These are phyloP conservation scores for Epicoccum nigrum DNA, from an alignment of 2,329 filamentous ascomycete genomes.

Conservation along the genomic window DNA sequence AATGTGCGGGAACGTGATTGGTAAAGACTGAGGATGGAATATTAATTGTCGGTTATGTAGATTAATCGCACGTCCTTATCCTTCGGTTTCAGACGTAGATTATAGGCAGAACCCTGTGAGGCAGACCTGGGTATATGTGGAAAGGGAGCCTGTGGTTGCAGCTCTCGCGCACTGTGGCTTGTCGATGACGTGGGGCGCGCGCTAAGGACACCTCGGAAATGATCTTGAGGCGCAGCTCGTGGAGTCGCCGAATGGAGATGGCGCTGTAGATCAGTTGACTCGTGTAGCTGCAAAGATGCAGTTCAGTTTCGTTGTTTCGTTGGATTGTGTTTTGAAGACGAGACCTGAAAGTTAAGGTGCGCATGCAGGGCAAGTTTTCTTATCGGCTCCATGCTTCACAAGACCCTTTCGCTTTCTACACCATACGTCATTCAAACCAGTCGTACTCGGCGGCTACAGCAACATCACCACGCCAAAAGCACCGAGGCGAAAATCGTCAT, in stretches of 20 bases:
- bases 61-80: not conserved
- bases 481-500: constrained; percentile 20
- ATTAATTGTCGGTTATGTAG: not conserved
- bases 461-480: constrained; percentile 9
- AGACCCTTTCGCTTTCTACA: not conserved
- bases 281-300: constrained; percentile 5
- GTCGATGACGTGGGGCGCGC: constrained; percentile 17
- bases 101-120: not conserved
- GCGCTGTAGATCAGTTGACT: constrained; percentile 24
- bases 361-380: constrained; percentile 13
- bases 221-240: constrained; percentile 27
- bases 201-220: constrained; percentile 16
- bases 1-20: constrained; percentile 26
- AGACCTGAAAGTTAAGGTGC: not conserved
- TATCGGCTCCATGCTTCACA: constrained; percentile 17
- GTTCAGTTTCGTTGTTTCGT: not conserved
- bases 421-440: constrained; percentile 12
- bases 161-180: constrained; percentile 12
- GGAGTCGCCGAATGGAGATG: constrained; percentile 18
- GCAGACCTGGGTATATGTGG: constrained; percentile 9
- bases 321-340: not conserved
- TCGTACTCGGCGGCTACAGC: constrained; percentile 6
- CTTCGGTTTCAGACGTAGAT: not conserved
- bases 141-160: constrained; percentile 7
- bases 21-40: not conserved